Percentiles rank a stretch among this genome's conserved stretches.
Evolutionary conservation across 2,329 filamentous ascomycete species (phyloP).

Genomic region (Exophiala spinifera): DNA sequence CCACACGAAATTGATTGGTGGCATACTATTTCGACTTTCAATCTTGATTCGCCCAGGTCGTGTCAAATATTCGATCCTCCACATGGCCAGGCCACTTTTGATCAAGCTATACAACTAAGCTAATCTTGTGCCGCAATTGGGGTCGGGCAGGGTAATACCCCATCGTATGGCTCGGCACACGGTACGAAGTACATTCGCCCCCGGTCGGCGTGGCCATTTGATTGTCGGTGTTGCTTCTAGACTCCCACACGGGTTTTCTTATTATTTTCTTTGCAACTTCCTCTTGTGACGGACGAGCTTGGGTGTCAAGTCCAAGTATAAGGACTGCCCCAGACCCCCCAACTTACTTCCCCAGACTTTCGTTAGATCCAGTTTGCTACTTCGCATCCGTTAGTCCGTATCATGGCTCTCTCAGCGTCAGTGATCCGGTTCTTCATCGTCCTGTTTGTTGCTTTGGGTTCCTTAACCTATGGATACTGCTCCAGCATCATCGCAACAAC

Average conservation of each 20-base stretch:
- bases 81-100: neutral
- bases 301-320: neutral
- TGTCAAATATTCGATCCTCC: neutral
- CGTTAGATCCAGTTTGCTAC: neutral
- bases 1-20: neutral
- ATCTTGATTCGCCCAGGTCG: neutral
- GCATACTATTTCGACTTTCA: neutral
- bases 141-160: neutral
- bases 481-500: slow-evolving; percentile 41
- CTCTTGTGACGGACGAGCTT: neutral
- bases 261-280: neutral
- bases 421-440: slow-evolving; percentile 6
- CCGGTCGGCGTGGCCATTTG: neutral
- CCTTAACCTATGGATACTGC: slow-evolving; percentile 31
- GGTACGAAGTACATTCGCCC: neutral
- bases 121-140: neutral
- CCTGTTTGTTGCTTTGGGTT: slow-evolving; percentile 7
- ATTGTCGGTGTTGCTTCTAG: neutral
- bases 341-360: neutral
- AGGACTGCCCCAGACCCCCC: neutral
- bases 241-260: neutral
- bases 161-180: neutral
- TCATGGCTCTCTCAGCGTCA: slow-evolving; percentile 9
- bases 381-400: neutral
- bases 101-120: neutral